A percentile compares a stretch with the other conserved stretches of the same genome.
These are phyloP conservation scores for Umbilicus rupestris DNA, from an alignment of 164 flowering plant species.

Conservation along the genomic window DNA sequence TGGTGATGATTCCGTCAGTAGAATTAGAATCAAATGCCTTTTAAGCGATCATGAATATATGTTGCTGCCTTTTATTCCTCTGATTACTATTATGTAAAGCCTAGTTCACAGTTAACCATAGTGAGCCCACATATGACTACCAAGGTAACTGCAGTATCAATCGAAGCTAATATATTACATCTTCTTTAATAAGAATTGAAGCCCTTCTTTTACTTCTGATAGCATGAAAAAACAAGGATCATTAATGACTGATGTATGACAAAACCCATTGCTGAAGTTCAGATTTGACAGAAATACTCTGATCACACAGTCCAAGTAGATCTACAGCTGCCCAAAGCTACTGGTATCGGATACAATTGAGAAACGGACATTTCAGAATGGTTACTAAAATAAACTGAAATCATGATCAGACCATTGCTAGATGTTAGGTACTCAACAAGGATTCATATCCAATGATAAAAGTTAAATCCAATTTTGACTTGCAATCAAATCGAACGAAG, in stretches of 20 bases:
- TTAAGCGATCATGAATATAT: not conserved
- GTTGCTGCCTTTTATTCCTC: not conserved
- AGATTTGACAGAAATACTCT: not conserved
- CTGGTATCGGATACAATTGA: not conserved
- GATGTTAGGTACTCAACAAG: too few relatives aligned
- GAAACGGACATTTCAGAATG: not conserved
- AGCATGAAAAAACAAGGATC: too few relatives aligned
- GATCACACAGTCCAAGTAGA: not conserved
- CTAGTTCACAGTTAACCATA: too few relatives aligned
- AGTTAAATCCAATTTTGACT: not conserved
- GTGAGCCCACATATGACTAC: too few relatives aligned
- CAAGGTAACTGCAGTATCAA: too few relatives aligned
- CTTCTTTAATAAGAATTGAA: not conserved
- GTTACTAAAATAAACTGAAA: not conserved
- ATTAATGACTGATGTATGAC: not conserved
- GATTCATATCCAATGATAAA: not conserved
- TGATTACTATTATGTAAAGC: not conserved
- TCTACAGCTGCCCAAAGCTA: not conserved
- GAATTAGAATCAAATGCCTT: not conserved
- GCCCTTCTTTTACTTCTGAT: not conserved
- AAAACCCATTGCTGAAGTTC: not conserved
- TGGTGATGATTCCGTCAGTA: not conserved
- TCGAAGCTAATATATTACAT: too few relatives aligned
- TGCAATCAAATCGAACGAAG: not conserved
- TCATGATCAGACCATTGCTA: too few relatives aligned